Evolutionary conservation across 441 rosid genomes (phyloP).

Genomic region (Pelargonium myrrhifolium): DNA sequence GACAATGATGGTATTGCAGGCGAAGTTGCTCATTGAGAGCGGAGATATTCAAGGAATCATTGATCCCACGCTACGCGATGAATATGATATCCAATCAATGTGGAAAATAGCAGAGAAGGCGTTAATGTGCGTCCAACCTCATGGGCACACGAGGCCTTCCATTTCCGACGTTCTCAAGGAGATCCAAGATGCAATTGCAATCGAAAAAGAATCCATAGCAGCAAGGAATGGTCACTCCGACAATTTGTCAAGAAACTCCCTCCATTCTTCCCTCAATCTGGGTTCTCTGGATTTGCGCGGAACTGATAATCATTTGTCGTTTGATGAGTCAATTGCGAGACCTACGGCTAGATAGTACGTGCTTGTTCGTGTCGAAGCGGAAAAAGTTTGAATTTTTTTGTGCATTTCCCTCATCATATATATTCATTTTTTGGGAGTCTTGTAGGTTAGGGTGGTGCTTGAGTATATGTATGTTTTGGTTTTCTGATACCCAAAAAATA

Average conservation of each 20-base stretch:
- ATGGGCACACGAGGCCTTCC: slow-evolving; percentile 81
- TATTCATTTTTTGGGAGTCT: too few species aligned
- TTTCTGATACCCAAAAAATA: too few species aligned
- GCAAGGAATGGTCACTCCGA: slow-evolving; percentile 61
- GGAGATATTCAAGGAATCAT: slow-evolving; percentile 87
- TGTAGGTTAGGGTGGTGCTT: too few species aligned
- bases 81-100: slow-evolving; percentile 83
- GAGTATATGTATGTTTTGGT: too few species aligned
- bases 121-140: slow-evolving; percentile 76
- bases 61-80: slow-evolving; percentile 51
- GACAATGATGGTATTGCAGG: slow-evolving; percentile 31
- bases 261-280: slow-evolving; percentile 58
- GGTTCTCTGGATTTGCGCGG: slow-evolving; percentile 44
- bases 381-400: too few species aligned
- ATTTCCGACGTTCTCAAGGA: slow-evolving; percentile 92
- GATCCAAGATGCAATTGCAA: slow-evolving; percentile 75
- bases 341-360: slow-evolving; percentile 55
- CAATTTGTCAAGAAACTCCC: slow-evolving; percentile 60
- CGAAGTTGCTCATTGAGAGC: slow-evolving; percentile 80
- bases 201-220: slow-evolving; percentile 47
- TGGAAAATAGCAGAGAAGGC: slow-evolving; percentile 99
- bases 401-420: too few species aligned
- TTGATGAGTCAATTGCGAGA: slow-evolving; percentile 51
- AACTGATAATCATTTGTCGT: slow-evolving; percentile 40
- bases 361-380: too few species aligned